Evolutionary conservation across 768 basidiomycete genomes (phyloP), one percentile per base, ranked within the genome.

Genomic region (Paxillus ammoniavirescens): DNA sequence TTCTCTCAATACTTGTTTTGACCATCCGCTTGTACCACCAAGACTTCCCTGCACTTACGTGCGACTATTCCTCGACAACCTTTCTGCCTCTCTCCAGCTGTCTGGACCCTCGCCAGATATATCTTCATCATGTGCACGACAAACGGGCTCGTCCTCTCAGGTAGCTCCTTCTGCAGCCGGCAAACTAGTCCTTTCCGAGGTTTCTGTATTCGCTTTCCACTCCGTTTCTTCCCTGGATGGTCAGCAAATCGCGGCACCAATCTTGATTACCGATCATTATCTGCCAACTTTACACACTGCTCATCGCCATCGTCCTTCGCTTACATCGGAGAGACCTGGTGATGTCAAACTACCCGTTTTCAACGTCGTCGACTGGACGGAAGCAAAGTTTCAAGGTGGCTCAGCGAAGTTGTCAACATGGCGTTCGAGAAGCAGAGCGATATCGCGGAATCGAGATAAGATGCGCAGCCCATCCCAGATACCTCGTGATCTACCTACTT

Each of bases 231-330:
- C 62, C 15, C 26, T 21, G 30, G 58, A 62, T 7, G 63, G 59
- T 49, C n/a, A 42, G 26, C 69, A 64, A 46, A 30, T 60, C 45
- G 80, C 84, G 23, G 76, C 79, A 13, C 93, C 93, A 12, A 70
- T 96, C 42, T 62, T 96, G 15, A 79, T 93, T 45, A 84, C 83
- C 9, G 93, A 95, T 62, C 77, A 77, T n/a, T 69, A 82, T 56
- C 79, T 95, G 15, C 65, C 74, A 13, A 69, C 69, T 6, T 87
- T 89, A 55, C 88, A 89, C 66, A 58, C 75, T 35, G 48, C 65
- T 17, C 53, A 55, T 6, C 81, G 82, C 61, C 45, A 62, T 40
- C 79, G 81, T 50, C 80, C 80, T 18, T 64, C 65, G 37, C 55
- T 69, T 8, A 42, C 52, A 50, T 58, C 53, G 21, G 58, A 61